A percentile compares a stretch with the other conserved stretches of the same genome.
Conservation (phyloP, 2,329 filamentous ascomycete genomes). For the Ophiocordyceps polyrhachis-furcata region DNA sequence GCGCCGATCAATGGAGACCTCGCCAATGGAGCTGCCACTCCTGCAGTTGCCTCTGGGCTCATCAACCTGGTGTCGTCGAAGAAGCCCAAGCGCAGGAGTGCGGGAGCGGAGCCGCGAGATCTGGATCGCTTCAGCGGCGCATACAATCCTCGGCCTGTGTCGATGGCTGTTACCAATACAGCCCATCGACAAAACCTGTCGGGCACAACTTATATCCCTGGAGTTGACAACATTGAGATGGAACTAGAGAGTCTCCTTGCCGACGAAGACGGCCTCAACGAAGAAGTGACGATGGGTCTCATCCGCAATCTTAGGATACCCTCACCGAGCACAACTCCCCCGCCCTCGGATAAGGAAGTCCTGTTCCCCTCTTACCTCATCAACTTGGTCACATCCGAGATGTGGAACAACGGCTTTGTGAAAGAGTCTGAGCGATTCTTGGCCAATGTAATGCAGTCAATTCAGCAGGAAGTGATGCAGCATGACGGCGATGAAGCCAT, state of each 20-base stretch:
- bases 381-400: constrained; percentile 96
- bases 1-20: constrained; percentile 52
- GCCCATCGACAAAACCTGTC: constrained; percentile 53
- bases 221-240: constrained; percentile 78
- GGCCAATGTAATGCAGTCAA: constrained; percentile 98
- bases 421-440: constrained; percentile 98
- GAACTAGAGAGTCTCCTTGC: constrained; percentile 87
- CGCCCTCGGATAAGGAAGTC: constrained; percentile 94
- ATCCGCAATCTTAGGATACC: constrained; percentile 96
- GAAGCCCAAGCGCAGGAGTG: constrained; percentile 89
- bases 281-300: constrained; percentile 89
- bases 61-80: constrained; percentile 96
- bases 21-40: constrained; percentile 20
- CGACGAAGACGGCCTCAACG: constrained; percentile 88
- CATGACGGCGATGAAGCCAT: constrained; percentile 94
- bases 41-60: constrained; percentile 49
- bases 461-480: constrained; percentile 98
- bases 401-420: constrained; percentile 99
- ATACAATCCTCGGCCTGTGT: constrained; percentile 89
- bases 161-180: constrained; percentile 66
- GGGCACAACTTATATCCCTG: constrained; percentile 60
- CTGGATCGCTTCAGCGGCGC: constrained; percentile 79
- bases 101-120: constrained; percentile 68
- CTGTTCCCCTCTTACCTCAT: constrained; percentile 97
- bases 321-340: constrained; percentile 64